Conservation (phyloP, 139 green algal species). For the Picocystis salinarum region DNA sequence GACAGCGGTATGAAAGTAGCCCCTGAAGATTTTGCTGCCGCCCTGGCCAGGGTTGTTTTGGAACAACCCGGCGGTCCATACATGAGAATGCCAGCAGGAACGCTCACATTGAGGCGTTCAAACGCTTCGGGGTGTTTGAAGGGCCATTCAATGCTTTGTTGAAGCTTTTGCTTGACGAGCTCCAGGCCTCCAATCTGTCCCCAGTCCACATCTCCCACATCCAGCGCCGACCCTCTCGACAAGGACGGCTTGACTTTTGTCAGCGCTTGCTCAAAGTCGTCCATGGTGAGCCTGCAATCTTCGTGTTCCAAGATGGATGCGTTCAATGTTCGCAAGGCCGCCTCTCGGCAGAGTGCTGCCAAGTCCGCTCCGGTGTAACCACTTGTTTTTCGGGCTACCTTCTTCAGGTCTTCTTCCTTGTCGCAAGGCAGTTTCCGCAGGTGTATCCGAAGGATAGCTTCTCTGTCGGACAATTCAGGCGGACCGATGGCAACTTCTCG, state of each 20-base stretch:
- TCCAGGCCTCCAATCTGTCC: constrained; percentile 56
- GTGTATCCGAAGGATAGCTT: constrained; percentile 31
- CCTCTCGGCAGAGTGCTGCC: constrained; percentile 44
- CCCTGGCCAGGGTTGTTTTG: constrained; percentile 67
- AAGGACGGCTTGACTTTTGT: constrained; percentile 35
- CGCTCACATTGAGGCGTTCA: constrained; percentile 35
- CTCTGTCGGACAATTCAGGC: constrained; percentile 6
- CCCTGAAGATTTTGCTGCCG: constrained; percentile 37
- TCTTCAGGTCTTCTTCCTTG: constrained; percentile 35
- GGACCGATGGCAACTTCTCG: constrained; percentile 9
- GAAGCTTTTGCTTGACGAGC: constrained; percentile 46
- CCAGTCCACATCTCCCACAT: constrained; percentile 31
- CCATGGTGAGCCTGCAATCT: constrained; percentile 4
- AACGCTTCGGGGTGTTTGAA: constrained; percentile 45
- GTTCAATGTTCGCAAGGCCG: constrained; percentile 44
- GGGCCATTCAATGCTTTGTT: constrained; percentile 64
- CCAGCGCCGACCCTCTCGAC: constrained; percentile 27
- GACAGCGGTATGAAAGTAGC: constrained; percentile 53
- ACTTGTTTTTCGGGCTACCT: constrained; percentile 33
- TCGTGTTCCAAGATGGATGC: background rate
- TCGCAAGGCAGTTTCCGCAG: constrained; percentile 24
- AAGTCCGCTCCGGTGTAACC: constrained; percentile 76
- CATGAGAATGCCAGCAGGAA: constrained; percentile 59
- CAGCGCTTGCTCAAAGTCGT: constrained; percentile 34
- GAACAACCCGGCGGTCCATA: constrained; percentile 67